phyloP scores from a whole-genome alignment of 768 basidiomycete species.

The Rhodotorula diobovata region DNA sequence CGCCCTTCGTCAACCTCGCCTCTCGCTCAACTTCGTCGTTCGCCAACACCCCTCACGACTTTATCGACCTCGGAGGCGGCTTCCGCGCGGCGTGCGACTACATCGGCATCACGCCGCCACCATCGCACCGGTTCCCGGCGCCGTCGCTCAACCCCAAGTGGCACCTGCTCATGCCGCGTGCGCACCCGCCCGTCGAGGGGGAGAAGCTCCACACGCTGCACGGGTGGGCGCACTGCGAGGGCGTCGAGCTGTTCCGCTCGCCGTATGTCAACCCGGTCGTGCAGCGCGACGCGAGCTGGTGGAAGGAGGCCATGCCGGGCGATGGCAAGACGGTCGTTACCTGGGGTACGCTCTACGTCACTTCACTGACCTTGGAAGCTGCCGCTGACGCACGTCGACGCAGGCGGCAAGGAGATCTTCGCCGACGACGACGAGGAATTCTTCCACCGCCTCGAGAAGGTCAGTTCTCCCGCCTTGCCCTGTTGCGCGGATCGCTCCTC shows the following conservation, averaged over 20 bases:
- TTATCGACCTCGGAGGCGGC: neutral
- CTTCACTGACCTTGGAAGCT: neutral
- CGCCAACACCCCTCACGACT: slow-evolving; percentile 13
- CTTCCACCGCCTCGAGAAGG: neutral
- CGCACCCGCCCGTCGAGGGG: neutral
- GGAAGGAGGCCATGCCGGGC: slow-evolving; percentile 26
- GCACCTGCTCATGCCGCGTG: slow-evolving; percentile 7
- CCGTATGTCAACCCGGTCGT: slow-evolving; percentile 32
- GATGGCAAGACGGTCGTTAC: slow-evolving; percentile 26
- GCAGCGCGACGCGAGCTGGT: slow-evolving; percentile 20
- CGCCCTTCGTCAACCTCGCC: slow-evolving; percentile 25
- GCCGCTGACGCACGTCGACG: neutral
- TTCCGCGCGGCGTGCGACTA: slow-evolving; percentile 23
- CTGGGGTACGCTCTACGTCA: slow-evolving; percentile 7
- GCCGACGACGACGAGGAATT: slow-evolving; percentile 27
- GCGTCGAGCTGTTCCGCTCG: slow-evolving; percentile 14
- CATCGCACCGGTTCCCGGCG: slow-evolving; percentile 6
- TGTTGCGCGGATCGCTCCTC: neutral
- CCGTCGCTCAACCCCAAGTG: slow-evolving; percentile 9
- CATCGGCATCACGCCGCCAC: slow-evolving; percentile 22
- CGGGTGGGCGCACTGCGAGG: slow-evolving; percentile 12
- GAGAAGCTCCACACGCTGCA: neutral
- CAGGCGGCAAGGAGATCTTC: slow-evolving; percentile 30
- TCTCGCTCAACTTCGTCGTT: neutral
- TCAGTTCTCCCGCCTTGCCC: too few relatives aligned